Evolutionary conservation across 331 rosid genomes (phyloP).

Genomic region (Acacia pycnantha): DNA sequence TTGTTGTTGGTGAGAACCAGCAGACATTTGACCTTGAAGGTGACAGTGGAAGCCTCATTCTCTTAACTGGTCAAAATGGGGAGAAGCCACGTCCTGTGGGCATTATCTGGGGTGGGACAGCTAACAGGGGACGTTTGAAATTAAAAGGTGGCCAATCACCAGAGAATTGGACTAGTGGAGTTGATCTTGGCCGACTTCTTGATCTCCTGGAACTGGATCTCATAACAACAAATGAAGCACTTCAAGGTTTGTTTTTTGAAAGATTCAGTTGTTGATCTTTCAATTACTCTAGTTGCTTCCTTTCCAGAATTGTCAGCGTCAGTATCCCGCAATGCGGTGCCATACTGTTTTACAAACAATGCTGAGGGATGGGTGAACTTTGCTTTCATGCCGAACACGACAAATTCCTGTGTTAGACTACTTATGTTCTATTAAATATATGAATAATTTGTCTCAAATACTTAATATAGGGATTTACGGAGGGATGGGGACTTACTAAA

Average conservation of each 20-base stretch:
- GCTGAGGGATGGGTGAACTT: slow-evolving; percentile 14
- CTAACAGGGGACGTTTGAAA: slow-evolving; percentile 93
- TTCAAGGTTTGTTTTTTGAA: slow-evolving; percentile 72
- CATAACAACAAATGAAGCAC: slow-evolving; percentile 70
- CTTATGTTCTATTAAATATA: not conserved
- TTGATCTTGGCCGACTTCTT: slow-evolving; percentile 96
- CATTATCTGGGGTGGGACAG: slow-evolving; percentile 99
- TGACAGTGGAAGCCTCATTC: slow-evolving; percentile 98
- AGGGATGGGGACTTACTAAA: not conserved
- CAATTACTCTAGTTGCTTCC: not conserved
- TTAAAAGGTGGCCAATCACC: slow-evolving; percentile 88
- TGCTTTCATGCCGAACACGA: not conserved
- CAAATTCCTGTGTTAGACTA: not conserved
- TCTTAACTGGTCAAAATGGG: slow-evolving; percentile 70
- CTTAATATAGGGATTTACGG: not conserved
- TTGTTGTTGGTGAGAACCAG: slow-evolving; percentile 97
- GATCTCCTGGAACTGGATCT: slow-evolving; percentile 96
- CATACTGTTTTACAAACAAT: not conserved
- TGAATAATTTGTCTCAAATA: not conserved
- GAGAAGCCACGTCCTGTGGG: slow-evolving; percentile 91
- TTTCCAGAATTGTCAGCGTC: not conserved
- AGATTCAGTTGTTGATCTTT: slow-evolving; percentile 20
- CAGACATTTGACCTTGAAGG: slow-evolving; percentile 99
- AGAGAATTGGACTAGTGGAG: slow-evolving; percentile 99
- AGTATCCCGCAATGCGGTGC: not conserved